phyloP scores from a whole-genome alignment of 306 rosid genomes.

The Inga laurina region DNA sequence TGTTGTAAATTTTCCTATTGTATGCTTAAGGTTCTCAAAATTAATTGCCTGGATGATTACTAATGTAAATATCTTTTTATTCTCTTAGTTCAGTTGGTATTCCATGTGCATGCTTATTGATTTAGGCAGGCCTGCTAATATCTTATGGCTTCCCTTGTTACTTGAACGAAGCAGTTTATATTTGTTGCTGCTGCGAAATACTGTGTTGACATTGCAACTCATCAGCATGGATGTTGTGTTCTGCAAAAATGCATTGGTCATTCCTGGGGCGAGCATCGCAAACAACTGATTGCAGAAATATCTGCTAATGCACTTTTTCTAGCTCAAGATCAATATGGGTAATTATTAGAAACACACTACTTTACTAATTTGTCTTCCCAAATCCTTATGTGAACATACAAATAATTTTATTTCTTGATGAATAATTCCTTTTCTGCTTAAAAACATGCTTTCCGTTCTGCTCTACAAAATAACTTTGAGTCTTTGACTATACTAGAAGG shows the following conservation, averaged over 20 bases:
- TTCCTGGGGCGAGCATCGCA: constrained; percentile 32
- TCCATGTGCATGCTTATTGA: background rate
- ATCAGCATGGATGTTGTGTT: constrained; percentile 58
- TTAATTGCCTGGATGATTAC: background rate
- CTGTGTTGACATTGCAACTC: constrained; percentile 54
- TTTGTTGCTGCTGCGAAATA: constrained; percentile 46
- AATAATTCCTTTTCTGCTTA: background rate
- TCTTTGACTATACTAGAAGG: background rate
- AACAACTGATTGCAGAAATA: constrained; percentile 39
- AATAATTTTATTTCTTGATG: background rate
- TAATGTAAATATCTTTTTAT: background rate
- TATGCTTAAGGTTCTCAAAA: background rate
- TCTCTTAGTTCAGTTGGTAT: constrained; percentile 9
- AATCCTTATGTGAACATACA: background rate
- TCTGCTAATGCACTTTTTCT: constrained; percentile 46
- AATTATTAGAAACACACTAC: background rate
- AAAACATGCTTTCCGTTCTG: constrained; percentile 5
- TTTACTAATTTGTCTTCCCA: background rate
- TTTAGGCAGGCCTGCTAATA: background rate
- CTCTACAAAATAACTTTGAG: background rate
- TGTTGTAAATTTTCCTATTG: background rate
- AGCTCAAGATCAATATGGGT: constrained; percentile 62
- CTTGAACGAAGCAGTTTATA: constrained; percentile 44
- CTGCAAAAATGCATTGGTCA: constrained; percentile 51
- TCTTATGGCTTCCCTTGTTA: background rate